Evolutionary conservation across 2,329 filamentous ascomycete species (phyloP), one percentile per base, ranked within the genome.

Genomic region (Arthrobotrys megalospora): DNA sequence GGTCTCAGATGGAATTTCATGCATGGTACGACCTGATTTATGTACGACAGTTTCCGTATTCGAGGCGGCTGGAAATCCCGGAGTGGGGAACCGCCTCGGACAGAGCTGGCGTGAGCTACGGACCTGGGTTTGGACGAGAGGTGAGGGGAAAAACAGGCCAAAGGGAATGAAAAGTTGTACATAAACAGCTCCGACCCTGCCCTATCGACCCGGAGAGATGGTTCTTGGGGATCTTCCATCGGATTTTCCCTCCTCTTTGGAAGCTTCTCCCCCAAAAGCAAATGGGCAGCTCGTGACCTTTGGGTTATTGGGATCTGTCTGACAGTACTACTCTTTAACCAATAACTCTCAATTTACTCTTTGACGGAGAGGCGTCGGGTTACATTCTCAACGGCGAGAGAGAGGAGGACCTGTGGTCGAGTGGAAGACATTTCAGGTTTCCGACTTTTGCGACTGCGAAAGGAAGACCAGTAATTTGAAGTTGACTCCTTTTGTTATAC

Each of bases 161-260:
- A 16, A 60, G 19, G n/a, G n/a, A 45, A 45, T 2, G 24, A 5
- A 45, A 48, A 21, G 7, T 38, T 14, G 55, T 60, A 60, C 55
- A 60, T 60, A 60, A 60, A 60, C 55, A 60, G 55, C 55, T 11
- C n/a, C 36, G 55, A n/a, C 28, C 55, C 55, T 60, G 55, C 36
- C 19, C 21, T 24, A 28, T 38, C 12, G 14, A 43, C 36, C 55
- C 55, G 55, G 24, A 60, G 34, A 60, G 55, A 28, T 43, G 55
- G 36, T 41, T 60, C 55, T 43, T 60, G 55, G 55, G 28, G 55
- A 38, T 36, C 28, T 36, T 12, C 52, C 34, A 41, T 38, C 36
- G 36, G 43, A 45, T 45, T 12, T 6, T 16, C 43, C 43, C 12
- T 16, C 43, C 43, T 45, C 43, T 16, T 45, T 38, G 24, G 24